These are phyloP conservation scores for Entomortierella lignicola DNA, from an alignment of 192 early-diverging fungal genomes.

Conservation along the genomic window DNA sequence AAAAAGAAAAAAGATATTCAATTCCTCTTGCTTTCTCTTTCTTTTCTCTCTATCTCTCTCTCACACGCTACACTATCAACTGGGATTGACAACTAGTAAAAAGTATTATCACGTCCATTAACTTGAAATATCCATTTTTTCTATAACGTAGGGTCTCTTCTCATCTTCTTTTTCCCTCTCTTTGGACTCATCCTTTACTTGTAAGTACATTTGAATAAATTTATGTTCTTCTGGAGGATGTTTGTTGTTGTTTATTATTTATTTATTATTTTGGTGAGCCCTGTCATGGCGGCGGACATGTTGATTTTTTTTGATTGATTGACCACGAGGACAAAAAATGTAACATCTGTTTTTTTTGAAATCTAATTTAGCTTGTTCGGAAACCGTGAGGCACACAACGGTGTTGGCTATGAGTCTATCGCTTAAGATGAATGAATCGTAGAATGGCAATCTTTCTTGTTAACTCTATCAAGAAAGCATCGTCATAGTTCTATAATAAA, in stretches of 20 bases:
- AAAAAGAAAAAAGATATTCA: too few species aligned
- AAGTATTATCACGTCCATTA: too few species aligned
- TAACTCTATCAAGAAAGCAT: neutral
- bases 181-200: slow-evolving; percentile 68
- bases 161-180: slow-evolving; percentile 72
- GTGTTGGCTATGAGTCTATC: slow-evolving; percentile 33
- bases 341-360: neutral
- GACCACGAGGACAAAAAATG: too few species aligned
- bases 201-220: slow-evolving; percentile 53
- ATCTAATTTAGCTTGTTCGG: slow-evolving; percentile 20
- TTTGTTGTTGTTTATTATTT: too few species aligned
- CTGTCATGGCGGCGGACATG: too few species aligned
- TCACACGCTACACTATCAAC: too few species aligned
- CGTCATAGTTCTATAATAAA: neutral
- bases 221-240: too few species aligned
- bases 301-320: too few species aligned
- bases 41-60: neutral
- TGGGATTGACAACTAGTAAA: neutral
- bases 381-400: slow-evolving; percentile 18
- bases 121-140: neutral
- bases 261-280: neutral
- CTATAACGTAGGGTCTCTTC: slow-evolving; percentile 53
- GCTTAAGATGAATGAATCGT: neutral
- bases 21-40: neutral
- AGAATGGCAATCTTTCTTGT: neutral